Evolutionary conservation across 148 eudicot genomes (phyloP).

Genomic region (Euryodendron excelsum): DNA sequence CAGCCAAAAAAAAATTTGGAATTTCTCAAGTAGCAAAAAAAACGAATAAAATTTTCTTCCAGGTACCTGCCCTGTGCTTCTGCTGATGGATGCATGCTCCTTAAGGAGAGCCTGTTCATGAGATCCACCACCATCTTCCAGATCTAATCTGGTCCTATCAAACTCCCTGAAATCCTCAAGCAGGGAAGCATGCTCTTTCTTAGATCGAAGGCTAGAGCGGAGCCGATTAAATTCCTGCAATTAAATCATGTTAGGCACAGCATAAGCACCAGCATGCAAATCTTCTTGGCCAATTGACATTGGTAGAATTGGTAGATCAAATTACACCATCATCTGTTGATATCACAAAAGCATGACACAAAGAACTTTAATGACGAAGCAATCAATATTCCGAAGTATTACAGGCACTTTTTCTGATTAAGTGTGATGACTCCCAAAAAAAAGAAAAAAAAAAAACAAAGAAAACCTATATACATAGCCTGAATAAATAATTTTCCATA

Average conservation of each 20-base stretch:
- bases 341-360: not conserved
- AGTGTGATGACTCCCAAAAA: not conserved
- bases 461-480: not conserved
- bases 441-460: not conserved
- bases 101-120: conserved; percentile 68
- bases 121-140: conserved; percentile 78
- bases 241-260: conserved; percentile 21
- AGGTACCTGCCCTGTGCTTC: conserved; percentile 83
- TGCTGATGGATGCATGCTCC: conserved; percentile 76
- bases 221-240: conserved; percentile 90
- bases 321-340: not conserved
- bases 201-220: conserved; percentile 87
- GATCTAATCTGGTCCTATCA: conserved; percentile 76
- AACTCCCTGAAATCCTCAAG: conserved; percentile 95
- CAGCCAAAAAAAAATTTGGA: not conserved
- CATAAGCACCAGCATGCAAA: not conserved
- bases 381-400: not conserved
- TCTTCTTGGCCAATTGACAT: not conserved
- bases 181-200: conserved; percentile 92
- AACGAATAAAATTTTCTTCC: not conserved
- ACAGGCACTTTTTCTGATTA: not conserved
- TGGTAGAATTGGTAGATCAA: not conserved
- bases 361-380: not conserved
- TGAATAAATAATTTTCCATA: not conserved
- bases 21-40: not conserved